Conservation (phyloP, 495 filamentous ascomycete species). For the Neurospora sp. region DNA sequence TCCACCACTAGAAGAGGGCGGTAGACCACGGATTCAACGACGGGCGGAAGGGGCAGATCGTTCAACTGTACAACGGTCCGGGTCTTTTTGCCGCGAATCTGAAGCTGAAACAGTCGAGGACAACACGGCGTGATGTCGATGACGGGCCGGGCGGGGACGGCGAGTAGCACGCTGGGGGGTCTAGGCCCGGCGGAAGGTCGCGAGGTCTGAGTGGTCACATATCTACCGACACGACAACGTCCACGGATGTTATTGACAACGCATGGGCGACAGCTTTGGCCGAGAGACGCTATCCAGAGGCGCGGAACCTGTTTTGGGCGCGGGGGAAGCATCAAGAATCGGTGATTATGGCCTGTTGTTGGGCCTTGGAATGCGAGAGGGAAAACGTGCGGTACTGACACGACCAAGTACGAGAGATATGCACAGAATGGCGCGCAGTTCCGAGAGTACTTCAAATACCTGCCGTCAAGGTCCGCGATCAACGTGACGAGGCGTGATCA, state of each 20-base stretch:
- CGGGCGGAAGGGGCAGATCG: constrained; percentile 41
- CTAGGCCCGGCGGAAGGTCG: constrained; percentile 3
- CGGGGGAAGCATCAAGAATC: constrained; percentile 22
- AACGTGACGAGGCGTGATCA: background rate
- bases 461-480: background rate
- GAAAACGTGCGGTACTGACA: background rate
- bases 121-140: background rate
- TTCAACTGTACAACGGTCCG: constrained; percentile 47
- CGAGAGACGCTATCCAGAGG: constrained; percentile 17
- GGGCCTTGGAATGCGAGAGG: background rate
- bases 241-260: constrained; percentile 2
- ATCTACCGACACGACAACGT: constrained; percentile 3
- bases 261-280: background rate
- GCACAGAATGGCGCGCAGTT: background rate
- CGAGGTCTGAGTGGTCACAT: background rate
- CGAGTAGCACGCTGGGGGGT: background rate
- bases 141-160: background rate
- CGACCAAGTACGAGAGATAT: background rate
- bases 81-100: constrained; percentile 32
- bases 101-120: constrained; percentile 4
- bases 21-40: background rate
- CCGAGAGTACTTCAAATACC: background rate
- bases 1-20: background rate
- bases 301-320: constrained; percentile 15
- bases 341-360: constrained; percentile 3